These are phyloP conservation scores for Prinsepia uniflora DNA, from an alignment of 306 rosid species.

Conservation along the genomic window DNA sequence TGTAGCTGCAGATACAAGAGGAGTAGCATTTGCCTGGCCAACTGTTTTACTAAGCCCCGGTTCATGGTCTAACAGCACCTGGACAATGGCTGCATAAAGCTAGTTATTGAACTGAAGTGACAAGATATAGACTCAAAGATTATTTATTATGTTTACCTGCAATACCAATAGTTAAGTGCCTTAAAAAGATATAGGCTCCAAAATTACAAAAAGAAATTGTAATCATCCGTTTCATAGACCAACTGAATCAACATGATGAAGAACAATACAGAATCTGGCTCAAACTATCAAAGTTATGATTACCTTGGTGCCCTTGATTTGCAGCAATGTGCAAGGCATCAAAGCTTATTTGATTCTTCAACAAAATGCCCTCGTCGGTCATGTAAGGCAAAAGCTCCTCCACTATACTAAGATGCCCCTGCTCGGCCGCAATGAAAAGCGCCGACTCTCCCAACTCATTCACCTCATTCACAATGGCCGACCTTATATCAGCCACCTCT, in stretches of 20 bases:
- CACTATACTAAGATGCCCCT: slow-evolving; percentile 56
- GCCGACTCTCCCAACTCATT: slow-evolving; percentile 85
- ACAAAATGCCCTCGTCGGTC: slow-evolving; percentile 40
- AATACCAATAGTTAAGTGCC: too few species aligned
- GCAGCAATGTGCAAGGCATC: slow-evolving; percentile 78
- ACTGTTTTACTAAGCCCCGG: slow-evolving; percentile 63
- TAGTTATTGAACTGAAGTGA: slow-evolving; percentile 11
- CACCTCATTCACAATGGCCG: slow-evolving; percentile 70
- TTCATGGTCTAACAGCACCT: slow-evolving; percentile 62
- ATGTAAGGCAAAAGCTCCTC: slow-evolving; percentile 53
- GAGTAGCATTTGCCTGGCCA: slow-evolving; percentile 77
- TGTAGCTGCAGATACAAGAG: slow-evolving; percentile 76
- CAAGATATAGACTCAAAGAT: neutral
- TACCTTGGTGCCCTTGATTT: slow-evolving; percentile 77
- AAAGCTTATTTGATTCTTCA: slow-evolving; percentile 64
- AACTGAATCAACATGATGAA: neutral
- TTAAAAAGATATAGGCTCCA: too few species aligned
- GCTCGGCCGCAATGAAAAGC: slow-evolving; percentile 65
- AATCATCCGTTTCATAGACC: neutral
- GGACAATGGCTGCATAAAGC: slow-evolving; percentile 44
- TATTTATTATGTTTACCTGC: neutral
- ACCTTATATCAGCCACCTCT: slow-evolving; percentile 57
- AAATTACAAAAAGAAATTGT: neutral
- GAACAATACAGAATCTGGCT: neutral
- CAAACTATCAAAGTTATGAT: neutral